Conservation (phyloP, 176 grass and related monocot genomes). For the Eleusine indica region DNA sequence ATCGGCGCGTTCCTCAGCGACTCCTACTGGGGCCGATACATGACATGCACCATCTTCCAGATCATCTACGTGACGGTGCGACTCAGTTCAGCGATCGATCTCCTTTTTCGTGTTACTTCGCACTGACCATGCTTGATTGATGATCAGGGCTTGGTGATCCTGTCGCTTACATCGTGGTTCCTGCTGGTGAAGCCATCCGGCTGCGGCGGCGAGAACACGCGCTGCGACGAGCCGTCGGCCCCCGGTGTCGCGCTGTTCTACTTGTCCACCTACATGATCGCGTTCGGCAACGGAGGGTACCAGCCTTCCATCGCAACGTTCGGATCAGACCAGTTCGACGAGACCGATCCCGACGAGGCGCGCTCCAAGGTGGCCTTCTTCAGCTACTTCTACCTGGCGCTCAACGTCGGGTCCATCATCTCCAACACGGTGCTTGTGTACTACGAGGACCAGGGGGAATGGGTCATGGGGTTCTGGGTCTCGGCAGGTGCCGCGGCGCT, state of each 20-base stretch:
- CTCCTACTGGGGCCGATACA: constrained; percentile 87
- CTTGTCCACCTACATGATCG: constrained; percentile 83
- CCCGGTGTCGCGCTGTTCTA: constrained; percentile 64
- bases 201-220: constrained; percentile 51
- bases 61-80: constrained; percentile 77
- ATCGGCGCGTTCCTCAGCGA: constrained; percentile 88
- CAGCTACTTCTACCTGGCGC: constrained; percentile 92
- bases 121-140: background rate
- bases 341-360: constrained; percentile 62
- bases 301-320: constrained; percentile 88
- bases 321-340: constrained; percentile 87
- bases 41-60: constrained; percentile 81
- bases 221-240: constrained; percentile 54
- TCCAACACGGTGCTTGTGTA: constrained; percentile 86
- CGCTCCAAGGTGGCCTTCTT: constrained; percentile 82
- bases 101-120: background rate
- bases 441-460: constrained; percentile 68
- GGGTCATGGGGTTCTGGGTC: constrained; percentile 83
- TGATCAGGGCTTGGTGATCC: constrained; percentile 60
- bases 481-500: constrained; percentile 56
- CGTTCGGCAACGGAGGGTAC: constrained; percentile 87
- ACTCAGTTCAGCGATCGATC: background rate
- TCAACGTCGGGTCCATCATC: constrained; percentile 75
- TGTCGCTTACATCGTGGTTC: constrained; percentile 76
- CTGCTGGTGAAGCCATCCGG: constrained; percentile 70